Evolutionary conservation across 139 green algal genomes (phyloP).

Genomic region (Chlamydomonas incerta): DNA sequence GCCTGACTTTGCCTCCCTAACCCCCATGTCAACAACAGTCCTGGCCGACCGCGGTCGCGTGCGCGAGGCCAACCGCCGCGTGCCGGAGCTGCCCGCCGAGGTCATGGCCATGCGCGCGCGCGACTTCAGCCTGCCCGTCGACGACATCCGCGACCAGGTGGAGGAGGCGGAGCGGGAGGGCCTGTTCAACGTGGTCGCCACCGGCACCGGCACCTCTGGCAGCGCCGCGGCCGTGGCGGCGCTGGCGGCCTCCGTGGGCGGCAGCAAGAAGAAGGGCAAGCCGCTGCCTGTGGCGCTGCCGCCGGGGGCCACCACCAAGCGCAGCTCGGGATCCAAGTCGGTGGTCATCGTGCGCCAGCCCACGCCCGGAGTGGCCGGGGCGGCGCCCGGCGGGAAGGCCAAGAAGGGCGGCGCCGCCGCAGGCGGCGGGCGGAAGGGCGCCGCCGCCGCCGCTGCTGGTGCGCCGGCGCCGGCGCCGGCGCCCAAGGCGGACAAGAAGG

Average conservation of each 20-base stretch:
- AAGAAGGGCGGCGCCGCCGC: neutral
- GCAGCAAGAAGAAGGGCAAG: neutral
- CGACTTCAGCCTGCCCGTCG: slow-evolving; percentile 15
- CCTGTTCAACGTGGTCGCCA: neutral
- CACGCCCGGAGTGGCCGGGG: neutral
- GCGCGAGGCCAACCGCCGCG: slow-evolving; percentile 5
- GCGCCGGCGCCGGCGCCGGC: neutral
- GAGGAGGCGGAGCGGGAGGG: slow-evolving; percentile 30
- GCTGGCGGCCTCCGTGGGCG: neutral
- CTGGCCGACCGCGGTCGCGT: slow-evolving; percentile 27
- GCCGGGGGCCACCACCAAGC: too few species aligned
- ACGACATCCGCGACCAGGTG: slow-evolving; percentile 28
- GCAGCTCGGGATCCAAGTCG: neutral
- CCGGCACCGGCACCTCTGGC: too few species aligned
- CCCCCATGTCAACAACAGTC: too few species aligned
- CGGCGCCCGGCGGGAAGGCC: neutral
- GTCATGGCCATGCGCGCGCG: slow-evolving; percentile 23
- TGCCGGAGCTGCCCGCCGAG: neutral
- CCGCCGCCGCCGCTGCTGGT: neutral
- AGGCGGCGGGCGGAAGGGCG: slow-evolving; percentile 1
- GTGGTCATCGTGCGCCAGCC: neutral
- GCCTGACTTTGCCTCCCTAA: too few species aligned
- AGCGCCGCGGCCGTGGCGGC: neutral
- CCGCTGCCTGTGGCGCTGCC: too few species aligned
- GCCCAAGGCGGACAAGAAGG: neutral